These are phyloP conservation scores for Cutaneotrichosporon sp. DNA, from an alignment of 1,284 basidiomycete genomes.

Conservation along the genomic window DNA sequence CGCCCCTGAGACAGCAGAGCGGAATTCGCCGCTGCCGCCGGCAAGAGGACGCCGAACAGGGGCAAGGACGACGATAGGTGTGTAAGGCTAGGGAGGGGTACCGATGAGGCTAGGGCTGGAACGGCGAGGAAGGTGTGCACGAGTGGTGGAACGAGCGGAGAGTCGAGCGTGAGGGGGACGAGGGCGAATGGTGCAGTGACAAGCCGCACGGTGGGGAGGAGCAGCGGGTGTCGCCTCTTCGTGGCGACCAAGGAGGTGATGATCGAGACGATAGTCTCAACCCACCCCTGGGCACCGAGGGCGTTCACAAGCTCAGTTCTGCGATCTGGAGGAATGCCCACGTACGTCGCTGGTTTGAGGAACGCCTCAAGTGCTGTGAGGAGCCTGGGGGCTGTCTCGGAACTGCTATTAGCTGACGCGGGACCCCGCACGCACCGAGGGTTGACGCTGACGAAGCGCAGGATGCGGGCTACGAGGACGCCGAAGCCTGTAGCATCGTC, in stretches of 20 bases:
- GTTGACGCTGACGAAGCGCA: conserved; percentile 13
- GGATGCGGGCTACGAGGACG: conserved; percentile 11
- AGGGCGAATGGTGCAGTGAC: conserved; percentile 34
- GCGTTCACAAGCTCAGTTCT: conserved; percentile 13
- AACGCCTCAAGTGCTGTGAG: conserved; percentile 21
- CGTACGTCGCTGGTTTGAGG: conserved; percentile 18
- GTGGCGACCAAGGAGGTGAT: conserved; percentile 30
- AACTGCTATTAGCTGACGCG: conserved; percentile 13
- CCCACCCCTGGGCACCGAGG: conserved; percentile 26
- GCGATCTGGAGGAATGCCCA: not conserved
- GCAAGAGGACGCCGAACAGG: conserved; percentile 38
- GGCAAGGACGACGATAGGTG: conserved; percentile 38
- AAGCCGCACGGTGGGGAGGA: conserved; percentile 33
- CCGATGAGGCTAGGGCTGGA: conserved; percentile 38
- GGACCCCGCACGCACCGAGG: conserved; percentile 6
- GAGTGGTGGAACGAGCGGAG: conserved; percentile 27
- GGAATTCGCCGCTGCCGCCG: conserved; percentile 25
- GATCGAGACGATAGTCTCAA: conserved; percentile 25
- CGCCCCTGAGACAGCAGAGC: conserved; percentile 23
- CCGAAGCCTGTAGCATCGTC: conserved; percentile 4
- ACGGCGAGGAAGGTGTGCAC: conserved; percentile 39
- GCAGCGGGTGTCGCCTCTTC: conserved; percentile 42
- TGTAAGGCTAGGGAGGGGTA: conserved; percentile 43
- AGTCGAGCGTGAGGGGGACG: conserved; percentile 1
- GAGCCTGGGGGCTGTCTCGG: conserved; percentile 6